Conservation (phyloP, 2,329 filamentous ascomycete species). For the Clonostachys rosea region DNA sequence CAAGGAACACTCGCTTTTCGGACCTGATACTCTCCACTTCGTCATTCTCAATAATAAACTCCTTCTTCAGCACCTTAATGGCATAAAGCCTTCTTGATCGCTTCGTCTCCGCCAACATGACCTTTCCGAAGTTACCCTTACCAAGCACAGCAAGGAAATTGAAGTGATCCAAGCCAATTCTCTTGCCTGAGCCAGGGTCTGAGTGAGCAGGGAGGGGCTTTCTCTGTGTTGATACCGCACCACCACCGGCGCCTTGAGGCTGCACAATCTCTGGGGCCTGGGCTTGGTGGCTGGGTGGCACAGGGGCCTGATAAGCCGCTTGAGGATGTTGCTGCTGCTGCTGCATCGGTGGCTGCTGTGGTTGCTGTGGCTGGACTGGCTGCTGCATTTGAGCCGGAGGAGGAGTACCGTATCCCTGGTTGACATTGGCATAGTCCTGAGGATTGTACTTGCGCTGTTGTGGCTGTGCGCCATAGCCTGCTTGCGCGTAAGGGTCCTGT, state of each 20-base stretch:
- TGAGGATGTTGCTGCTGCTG: conserved; percentile 27
- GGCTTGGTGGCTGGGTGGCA: conserved; percentile 21
- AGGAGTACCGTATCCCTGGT: conserved; percentile 32
- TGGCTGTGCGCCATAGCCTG: conserved; percentile 20
- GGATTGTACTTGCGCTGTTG: conserved; percentile 71
- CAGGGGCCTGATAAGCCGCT: conserved; percentile 13
- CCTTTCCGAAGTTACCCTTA: conserved; percentile 99
- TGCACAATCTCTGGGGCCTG: conserved; percentile 18
- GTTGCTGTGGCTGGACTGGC: conserved; percentile 23
- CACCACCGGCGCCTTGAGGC: conserved; percentile 22
- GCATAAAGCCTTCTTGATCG: conserved; percentile 87
- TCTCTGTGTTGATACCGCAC: conserved; percentile 25
- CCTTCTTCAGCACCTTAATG: conserved; percentile 99
- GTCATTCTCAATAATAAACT: conserved; percentile 99
- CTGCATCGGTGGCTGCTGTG: conserved; percentile 25
- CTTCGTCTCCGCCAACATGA: conserved; percentile 99
- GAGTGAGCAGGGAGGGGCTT: conserved; percentile 69
- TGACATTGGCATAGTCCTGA: conserved; percentile 66
- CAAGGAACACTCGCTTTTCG: conserved; percentile 94
- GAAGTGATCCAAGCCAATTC: conserved; percentile 96
- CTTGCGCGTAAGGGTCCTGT: conserved; percentile 22
- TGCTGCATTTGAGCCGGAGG: conserved; percentile 21
- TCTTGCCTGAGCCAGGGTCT: conserved; percentile 67
- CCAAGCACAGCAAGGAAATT: conserved; percentile 97
- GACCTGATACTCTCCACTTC: conserved; percentile 97